Evolutionary conservation across 805 yeast genomes (phyloP).

Genomic region (Schwanniomyces pseudopolymorphus): DNA sequence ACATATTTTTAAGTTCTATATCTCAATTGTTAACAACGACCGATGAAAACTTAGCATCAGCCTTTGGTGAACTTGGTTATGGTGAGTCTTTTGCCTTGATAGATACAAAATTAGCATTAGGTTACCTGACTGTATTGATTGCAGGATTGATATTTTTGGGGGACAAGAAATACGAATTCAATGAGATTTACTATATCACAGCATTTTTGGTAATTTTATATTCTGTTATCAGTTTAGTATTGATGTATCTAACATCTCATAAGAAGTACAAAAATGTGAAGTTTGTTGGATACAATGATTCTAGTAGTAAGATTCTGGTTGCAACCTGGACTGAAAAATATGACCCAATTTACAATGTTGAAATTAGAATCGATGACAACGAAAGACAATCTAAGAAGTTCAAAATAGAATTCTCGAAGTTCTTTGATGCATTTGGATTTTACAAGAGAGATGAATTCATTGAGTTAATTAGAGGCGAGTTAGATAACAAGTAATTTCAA

Average conservation of each 20-base stretch:
- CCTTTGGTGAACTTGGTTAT: slow-evolving; percentile 45
- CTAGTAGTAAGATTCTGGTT: slow-evolving; percentile 35
- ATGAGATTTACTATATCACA: slow-evolving; percentile 36
- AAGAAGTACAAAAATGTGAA: slow-evolving; percentile 43
- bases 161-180: slow-evolving; percentile 50
- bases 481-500: slow-evolving; percentile 12
- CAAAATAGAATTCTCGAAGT: slow-evolving; percentile 33
- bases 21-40: slow-evolving; percentile 47
- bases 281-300: slow-evolving; percentile 41
- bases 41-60: slow-evolving; percentile 48
- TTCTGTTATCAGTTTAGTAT: slow-evolving; percentile 30
- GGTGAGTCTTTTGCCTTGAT: slow-evolving; percentile 44
- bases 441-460: slow-evolving; percentile 29
- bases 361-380: slow-evolving; percentile 27
- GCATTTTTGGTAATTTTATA: slow-evolving; percentile 37
- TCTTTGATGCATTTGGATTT: slow-evolving; percentile 49
- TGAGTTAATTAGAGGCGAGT: slow-evolving; percentile 8
- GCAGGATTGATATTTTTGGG: slow-evolving; percentile 47
- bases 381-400: slow-evolving; percentile 14
- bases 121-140: slow-evolving; percentile 44
- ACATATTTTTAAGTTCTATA: slow-evolving; percentile 35
- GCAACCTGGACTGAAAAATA: slow-evolving; percentile 42
- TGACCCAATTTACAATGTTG: slow-evolving; percentile 46
- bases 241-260: slow-evolving; percentile 31
- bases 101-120: slow-evolving; percentile 51